Conservation (phyloP, 306 rosid species). For the Glycine latifolia region DNA sequence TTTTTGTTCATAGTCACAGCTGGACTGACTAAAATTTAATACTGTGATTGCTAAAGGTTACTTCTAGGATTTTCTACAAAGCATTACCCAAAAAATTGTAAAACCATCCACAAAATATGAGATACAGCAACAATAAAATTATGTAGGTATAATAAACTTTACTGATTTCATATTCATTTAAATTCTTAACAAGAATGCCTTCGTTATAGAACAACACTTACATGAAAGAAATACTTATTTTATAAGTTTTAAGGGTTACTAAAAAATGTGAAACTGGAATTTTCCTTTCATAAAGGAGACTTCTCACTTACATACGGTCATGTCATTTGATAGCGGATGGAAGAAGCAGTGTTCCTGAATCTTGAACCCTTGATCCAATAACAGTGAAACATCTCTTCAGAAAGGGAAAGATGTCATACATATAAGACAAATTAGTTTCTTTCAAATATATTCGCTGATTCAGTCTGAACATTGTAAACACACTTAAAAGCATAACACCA, state of each 20-base stretch:
- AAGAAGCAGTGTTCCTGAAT: constrained; percentile 68
- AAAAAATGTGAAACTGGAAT: neutral
- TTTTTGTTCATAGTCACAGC: neutral
- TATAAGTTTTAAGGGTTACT: neutral
- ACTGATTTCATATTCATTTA: neutral
- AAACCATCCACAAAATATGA: neutral
- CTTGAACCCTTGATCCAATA: constrained; percentile 77
- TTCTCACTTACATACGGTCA: constrained; percentile 73
- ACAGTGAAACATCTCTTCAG: constrained; percentile 74
- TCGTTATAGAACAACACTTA: neutral
- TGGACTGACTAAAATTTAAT: neutral
- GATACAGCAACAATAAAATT: neutral
- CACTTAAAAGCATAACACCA: neutral
- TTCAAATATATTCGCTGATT: neutral
- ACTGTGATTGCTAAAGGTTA: constrained; percentile 13
- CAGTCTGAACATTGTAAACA: constrained; percentile 18
- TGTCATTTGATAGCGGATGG: constrained; percentile 82
- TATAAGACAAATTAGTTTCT: constrained; percentile 24
- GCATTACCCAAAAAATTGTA: neutral
- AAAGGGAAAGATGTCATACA: constrained; percentile 23
- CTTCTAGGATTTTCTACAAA: neutral
- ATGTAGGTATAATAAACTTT: neutral
- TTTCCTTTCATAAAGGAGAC: neutral
- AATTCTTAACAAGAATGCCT: constrained; percentile 1
- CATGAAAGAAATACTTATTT: neutral